phyloP scores from a whole-genome alignment of 2,329 filamentous ascomycete genomes.

The Laburnicola sp. region DNA sequence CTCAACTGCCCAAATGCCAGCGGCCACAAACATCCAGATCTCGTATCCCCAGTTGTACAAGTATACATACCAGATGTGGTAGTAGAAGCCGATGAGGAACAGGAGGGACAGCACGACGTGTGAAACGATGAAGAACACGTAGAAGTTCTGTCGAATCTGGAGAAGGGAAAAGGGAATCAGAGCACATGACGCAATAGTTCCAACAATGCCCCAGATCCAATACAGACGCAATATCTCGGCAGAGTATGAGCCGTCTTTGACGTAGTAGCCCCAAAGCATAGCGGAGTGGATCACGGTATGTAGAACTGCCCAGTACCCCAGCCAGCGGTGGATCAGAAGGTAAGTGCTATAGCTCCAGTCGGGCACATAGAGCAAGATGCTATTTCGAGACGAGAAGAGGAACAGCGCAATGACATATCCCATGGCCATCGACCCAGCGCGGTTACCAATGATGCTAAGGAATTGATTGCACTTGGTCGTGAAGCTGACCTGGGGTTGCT shows the following conservation, averaged over 20 bases:
- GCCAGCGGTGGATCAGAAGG: slow-evolving; percentile 39
- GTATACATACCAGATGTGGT: slow-evolving; percentile 41
- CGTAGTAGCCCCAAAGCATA: slow-evolving; percentile 19
- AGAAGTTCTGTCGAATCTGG: slow-evolving; percentile 27
- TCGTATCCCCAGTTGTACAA: slow-evolving; percentile 38
- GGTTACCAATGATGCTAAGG: slow-evolving; percentile 43
- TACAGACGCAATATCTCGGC: slow-evolving; percentile 24
- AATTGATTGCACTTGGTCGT: slow-evolving; percentile 48
- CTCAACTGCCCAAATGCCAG: too few species aligned
- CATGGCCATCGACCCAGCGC: slow-evolving; percentile 36
- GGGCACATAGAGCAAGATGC: slow-evolving; percentile 39
- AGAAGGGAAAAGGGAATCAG: slow-evolving; percentile 22
- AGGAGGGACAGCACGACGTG: slow-evolving; percentile 32
- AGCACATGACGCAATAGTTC: too few species aligned
- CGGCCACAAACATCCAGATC: neutral
- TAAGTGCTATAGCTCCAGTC: slow-evolving; percentile 45
- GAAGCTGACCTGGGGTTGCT: slow-evolving; percentile 7
- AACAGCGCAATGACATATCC: slow-evolving; percentile 31
- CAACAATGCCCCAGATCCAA: slow-evolving; percentile 45
- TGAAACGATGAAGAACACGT: slow-evolving; percentile 39
- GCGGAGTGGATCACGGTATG: slow-evolving; percentile 20
- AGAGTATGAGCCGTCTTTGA: slow-evolving; percentile 17
- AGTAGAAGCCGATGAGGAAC: slow-evolving; percentile 34
- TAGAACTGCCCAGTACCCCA: slow-evolving; percentile 20
- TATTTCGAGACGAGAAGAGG: slow-evolving; percentile 41